Conservation (phyloP, 345 rosid genomes). For the Carallia brachiata region DNA sequence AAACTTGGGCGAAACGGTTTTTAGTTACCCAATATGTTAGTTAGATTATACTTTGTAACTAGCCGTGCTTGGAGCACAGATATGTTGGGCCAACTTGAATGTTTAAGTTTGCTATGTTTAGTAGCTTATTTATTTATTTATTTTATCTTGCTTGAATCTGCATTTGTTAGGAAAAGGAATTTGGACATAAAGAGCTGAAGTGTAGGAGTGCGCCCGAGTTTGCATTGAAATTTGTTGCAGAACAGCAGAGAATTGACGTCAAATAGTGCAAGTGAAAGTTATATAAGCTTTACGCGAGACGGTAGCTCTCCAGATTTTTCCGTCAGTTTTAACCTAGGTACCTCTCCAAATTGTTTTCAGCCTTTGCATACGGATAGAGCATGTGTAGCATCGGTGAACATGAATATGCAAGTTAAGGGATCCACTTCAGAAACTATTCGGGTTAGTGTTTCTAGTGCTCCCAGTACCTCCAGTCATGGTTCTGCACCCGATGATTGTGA, state of each 20-base stretch:
- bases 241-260: conserved; percentile 84
- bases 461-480: conserved; percentile 95
- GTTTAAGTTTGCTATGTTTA: conserved; percentile 3
- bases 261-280: conserved; percentile 81
- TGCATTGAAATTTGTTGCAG: conserved; percentile 47
- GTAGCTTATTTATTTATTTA: neutral
- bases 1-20: neutral
- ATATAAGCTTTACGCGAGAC: conserved; percentile 64
- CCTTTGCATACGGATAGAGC: conserved; percentile 63
- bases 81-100: neutral
- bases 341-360: conserved; percentile 54
- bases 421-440: conserved; percentile 86
- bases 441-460: conserved; percentile 94
- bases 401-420: conserved; percentile 83
- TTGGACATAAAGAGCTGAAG: neutral
- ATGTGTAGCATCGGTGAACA: conserved; percentile 81
- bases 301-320: conserved; percentile 62
- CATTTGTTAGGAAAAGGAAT: conserved; percentile 1
- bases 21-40: neutral
- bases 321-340: conserved; percentile 41
- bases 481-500: conserved; percentile 95
- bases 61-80: neutral
- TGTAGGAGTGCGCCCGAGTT: too few relatives aligned
- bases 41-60: too few relatives aligned
- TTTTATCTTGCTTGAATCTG: neutral